Percentiles rank a stretch among this genome's conserved stretches.
Conservation (phyloP, 805 yeast genomes). For the Cyberlindnera maritima region DNA sequence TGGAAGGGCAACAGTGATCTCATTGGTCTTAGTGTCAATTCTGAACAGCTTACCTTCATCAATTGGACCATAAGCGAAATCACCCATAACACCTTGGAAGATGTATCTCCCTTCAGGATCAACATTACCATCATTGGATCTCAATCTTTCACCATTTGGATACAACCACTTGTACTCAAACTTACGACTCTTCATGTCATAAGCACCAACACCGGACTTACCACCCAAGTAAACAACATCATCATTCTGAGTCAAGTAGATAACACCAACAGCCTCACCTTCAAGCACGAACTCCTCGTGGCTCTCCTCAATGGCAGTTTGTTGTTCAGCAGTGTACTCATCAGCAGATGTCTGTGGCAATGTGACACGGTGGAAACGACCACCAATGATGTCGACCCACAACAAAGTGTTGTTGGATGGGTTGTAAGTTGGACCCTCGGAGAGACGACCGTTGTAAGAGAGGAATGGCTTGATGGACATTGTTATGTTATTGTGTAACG, state of each 20-base stretch:
- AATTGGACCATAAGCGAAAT: constrained; percentile 39
- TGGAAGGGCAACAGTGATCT: constrained; percentile 34
- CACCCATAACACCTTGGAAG: constrained; percentile 80
- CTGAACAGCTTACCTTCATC: constrained; percentile 54
- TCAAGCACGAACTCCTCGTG: constrained; percentile 41
- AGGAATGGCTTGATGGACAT: constrained; percentile 15
- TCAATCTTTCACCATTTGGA: constrained; percentile 33
- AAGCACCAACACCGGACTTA: constrained; percentile 60
- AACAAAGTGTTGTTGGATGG: constrained; percentile 46
- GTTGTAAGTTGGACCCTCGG: constrained; percentile 69
- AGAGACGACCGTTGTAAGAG: constrained; percentile 36
- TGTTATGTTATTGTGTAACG: no score
- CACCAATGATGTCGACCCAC: constrained; percentile 41
- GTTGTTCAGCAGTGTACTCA: constrained; percentile 28
- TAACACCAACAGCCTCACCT: constrained; percentile 60
- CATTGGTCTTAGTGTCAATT: constrained; percentile 33
- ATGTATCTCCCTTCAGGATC: constrained; percentile 69
- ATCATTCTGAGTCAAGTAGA: constrained; percentile 56
- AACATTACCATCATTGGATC: constrained; percentile 83
- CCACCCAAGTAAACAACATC: constrained; percentile 59
- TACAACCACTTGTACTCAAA: constrained; percentile 40
- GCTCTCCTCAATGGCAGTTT: constrained; percentile 21
- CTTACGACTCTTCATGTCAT: constrained; percentile 39
- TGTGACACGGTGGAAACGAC: constrained; percentile 33
- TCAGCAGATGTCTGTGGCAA: constrained; percentile 23